Evolutionary conservation across 2,329 filamentous ascomycete genomes (phyloP).

Genomic region (Aureobasidium sp.): DNA sequence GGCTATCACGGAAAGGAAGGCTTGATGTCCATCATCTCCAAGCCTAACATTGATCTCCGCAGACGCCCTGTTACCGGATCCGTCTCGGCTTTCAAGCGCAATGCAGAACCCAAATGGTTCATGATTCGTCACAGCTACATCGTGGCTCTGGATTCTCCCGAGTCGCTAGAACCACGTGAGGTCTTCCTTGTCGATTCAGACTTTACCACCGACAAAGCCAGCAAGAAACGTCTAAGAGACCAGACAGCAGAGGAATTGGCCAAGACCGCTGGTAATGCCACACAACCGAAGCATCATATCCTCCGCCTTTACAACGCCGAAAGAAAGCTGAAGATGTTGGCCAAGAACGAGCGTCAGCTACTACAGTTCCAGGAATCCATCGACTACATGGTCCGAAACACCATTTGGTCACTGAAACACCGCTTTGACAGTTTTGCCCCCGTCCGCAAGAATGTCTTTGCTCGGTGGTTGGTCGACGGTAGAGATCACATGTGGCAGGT

Average conservation of each 20-base stretch:
- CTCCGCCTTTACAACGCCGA: slow-evolving; percentile 87
- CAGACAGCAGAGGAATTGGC: slow-evolving; percentile 55
- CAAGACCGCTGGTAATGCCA: slow-evolving; percentile 54
- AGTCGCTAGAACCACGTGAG: slow-evolving; percentile 98
- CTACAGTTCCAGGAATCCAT: slow-evolving; percentile 93
- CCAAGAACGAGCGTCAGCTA: slow-evolving; percentile 81
- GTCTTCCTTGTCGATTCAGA: slow-evolving; percentile 92
- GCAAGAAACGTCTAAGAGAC: slow-evolving; percentile 46
- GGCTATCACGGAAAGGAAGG: slow-evolving; percentile 98
- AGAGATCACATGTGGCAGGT: slow-evolving; percentile 99
- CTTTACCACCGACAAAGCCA: slow-evolving; percentile 70
- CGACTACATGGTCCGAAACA: slow-evolving; percentile 72
- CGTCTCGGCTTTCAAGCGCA: slow-evolving; percentile 25
- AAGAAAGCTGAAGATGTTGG: slow-evolving; percentile 82
- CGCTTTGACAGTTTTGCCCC: slow-evolving; percentile 92
- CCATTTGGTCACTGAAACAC: slow-evolving; percentile 74
- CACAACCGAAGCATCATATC: slow-evolving; percentile 68
- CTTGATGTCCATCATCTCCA: slow-evolving; percentile 81
- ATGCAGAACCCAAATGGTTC: slow-evolving; percentile 94
- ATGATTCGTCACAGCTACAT: slow-evolving; percentile 96
- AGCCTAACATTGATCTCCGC: slow-evolving; percentile 50
- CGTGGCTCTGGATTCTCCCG: slow-evolving; percentile 94
- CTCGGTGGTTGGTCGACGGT: slow-evolving; percentile 94
- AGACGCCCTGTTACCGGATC: slow-evolving; percentile 13
- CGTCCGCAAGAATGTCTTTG: slow-evolving; percentile 76